Conservation (phyloP, 305 asterid species). For the Plantago coronopus region DNA sequence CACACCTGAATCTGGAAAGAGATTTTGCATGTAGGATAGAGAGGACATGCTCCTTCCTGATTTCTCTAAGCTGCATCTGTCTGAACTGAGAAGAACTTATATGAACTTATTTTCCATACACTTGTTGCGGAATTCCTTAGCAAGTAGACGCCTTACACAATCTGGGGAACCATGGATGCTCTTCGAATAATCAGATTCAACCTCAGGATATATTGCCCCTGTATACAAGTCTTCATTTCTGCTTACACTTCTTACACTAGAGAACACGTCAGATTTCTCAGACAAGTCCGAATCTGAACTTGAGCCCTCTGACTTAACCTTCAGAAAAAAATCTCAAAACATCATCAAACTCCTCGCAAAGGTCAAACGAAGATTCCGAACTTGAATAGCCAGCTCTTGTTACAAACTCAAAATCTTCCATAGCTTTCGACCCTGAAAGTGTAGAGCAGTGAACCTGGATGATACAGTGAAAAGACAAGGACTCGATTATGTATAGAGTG, state of each 20-base stretch:
- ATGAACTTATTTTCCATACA: too few relatives aligned
- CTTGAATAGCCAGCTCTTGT: not conserved
- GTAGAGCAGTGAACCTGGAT: too few relatives aligned
- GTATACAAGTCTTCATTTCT: not conserved
- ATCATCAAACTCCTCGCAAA: slow-evolving; percentile 1
- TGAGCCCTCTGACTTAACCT: not conserved
- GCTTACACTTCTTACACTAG: not conserved
- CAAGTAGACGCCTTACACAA: not conserved
- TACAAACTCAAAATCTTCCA: slow-evolving; percentile 3
- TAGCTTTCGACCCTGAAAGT: too few relatives aligned
- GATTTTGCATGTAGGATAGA: slow-evolving; percentile 58
- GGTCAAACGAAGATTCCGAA: slow-evolving; percentile 6
- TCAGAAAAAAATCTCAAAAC: not conserved
- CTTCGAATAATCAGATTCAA: not conserved
- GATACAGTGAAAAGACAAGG: too few relatives aligned
- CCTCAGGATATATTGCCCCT: not conserved
- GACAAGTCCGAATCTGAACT: slow-evolving; percentile 1
- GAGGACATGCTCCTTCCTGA: slow-evolving; percentile 33
- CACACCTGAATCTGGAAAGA: slow-evolving; percentile 34
- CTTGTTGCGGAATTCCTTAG: too few relatives aligned
- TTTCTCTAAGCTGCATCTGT: slow-evolving; percentile 19
- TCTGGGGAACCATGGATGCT: not conserved
- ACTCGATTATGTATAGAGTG: too few relatives aligned
- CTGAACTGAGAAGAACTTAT: too few relatives aligned
- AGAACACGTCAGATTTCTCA: not conserved